Conservation (phyloP, 2,329 filamentous ascomycete genomes). For the Diatrype stigma region DNA sequence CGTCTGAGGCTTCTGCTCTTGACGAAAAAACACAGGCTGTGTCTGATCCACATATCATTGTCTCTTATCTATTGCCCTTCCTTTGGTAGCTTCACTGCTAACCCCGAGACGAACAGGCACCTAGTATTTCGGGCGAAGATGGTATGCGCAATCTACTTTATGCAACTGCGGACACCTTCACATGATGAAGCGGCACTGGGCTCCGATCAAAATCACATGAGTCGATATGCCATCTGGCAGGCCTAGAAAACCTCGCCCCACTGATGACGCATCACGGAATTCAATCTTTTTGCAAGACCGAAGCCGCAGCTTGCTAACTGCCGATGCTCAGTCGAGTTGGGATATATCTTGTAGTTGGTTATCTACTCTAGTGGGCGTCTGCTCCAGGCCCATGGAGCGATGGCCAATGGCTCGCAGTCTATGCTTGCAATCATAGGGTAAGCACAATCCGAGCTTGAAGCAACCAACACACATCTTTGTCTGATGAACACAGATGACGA, state of each 20-base stretch:
- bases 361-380: too few relatives aligned
- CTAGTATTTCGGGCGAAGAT: neutral
- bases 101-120: too few relatives aligned
- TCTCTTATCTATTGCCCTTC: slow-evolving; percentile 9
- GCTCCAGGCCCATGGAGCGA: neutral
- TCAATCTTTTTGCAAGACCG: neutral
- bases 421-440: neutral
- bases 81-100: slow-evolving; percentile 3
- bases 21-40: slow-evolving; percentile 83
- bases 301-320: neutral
- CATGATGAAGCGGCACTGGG: slow-evolving; percentile 96
- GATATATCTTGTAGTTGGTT: neutral
- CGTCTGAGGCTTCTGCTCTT: slow-evolving; percentile 72
- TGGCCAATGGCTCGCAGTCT: neutral
- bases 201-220: slow-evolving; percentile 74
- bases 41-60: slow-evolving; percentile 53
- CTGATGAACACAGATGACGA: slow-evolving; percentile 58
- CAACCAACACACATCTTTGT: slow-evolving; percentile 13
- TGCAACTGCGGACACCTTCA: slow-evolving; percentile 23
- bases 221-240: slow-evolving; percentile 90
- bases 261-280: slow-evolving; percentile 53
- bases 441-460: neutral
- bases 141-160: slow-evolving; percentile 23
- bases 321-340: neutral
- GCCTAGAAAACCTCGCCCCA: slow-evolving; percentile 99